A percentile compares a stretch with the other conserved stretches of the same genome.
Evolutionary conservation across 345 rosid species (phyloP).

Genomic region (Brassica rapa): DNA sequence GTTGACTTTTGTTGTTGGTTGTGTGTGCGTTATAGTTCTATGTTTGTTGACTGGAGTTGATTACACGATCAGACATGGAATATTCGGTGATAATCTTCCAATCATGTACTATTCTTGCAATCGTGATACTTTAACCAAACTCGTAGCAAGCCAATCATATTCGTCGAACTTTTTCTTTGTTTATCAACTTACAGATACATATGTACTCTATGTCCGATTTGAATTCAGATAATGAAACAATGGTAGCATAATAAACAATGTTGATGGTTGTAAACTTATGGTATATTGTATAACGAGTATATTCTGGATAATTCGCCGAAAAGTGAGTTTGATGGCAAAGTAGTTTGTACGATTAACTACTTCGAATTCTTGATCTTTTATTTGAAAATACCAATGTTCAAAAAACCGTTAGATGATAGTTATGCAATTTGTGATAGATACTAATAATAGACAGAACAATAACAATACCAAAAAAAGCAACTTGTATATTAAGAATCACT

Average conservation of each 20-base stretch:
- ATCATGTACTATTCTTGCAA: background rate
- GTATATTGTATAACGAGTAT: background rate
- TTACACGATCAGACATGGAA: conserved; percentile 25
- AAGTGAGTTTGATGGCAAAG: background rate
- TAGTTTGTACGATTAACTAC: background rate
- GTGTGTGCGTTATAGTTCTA: background rate
- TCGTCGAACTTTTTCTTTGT: background rate
- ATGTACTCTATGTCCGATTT: no score
- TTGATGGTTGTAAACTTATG: background rate
- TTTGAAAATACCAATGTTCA: background rate
- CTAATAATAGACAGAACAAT: no score
- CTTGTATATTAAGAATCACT: no score
- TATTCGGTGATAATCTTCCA: conserved; percentile 25
- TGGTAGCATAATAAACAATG: background rate
- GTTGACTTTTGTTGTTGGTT: conserved; percentile 29
- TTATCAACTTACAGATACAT: background rate
- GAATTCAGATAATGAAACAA: background rate
- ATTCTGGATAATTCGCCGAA: background rate
- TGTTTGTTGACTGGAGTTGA: conserved; percentile 14
- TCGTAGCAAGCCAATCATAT: conserved; percentile 5
- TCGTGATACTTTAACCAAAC: background rate
- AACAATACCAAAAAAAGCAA: no score
- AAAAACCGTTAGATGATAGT: background rate
- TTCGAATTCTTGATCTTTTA: background rate
- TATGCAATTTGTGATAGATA: no score